Evolutionary conservation across 2,329 filamentous ascomycete genomes (phyloP).

Genomic region (Diaporthe sp.): DNA sequence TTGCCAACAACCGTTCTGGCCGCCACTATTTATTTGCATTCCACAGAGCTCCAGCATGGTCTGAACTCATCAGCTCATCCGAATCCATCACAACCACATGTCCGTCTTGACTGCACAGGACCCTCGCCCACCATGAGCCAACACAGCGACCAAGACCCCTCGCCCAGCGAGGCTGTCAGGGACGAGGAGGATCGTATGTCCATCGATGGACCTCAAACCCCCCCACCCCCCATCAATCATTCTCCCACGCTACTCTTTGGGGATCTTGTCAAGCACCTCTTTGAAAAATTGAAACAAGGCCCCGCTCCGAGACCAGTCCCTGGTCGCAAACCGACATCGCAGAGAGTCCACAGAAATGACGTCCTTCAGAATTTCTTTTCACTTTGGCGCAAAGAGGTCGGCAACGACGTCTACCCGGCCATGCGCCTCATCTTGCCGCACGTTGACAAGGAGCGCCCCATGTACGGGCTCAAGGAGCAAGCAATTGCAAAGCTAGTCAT

Average conservation of each 20-base stretch:
- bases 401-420: slow-evolving; percentile 92
- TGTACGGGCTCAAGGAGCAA: slow-evolving; percentile 96
- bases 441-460: slow-evolving; percentile 90
- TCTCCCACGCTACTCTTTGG: slow-evolving; percentile 86
- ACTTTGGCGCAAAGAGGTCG: slow-evolving; percentile 89
- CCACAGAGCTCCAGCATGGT: not conserved
- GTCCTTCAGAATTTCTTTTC: slow-evolving; percentile 90
- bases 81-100: not conserved
- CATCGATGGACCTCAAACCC: slow-evolving; percentile 52
- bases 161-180: slow-evolving; percentile 56
- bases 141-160: slow-evolving; percentile 42
- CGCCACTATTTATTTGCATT: not conserved
- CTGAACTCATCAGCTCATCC: not conserved
- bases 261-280: slow-evolving; percentile 81
- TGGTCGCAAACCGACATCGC: slow-evolving; percentile 73
- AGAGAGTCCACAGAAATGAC: slow-evolving; percentile 82
- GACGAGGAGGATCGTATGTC: slow-evolving; percentile 69
- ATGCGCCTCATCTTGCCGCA: slow-evolving; percentile 92
- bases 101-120: not conserved
- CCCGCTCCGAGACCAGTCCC: slow-evolving; percentile 72
- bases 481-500: slow-evolving; percentile 91
- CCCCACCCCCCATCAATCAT: slow-evolving; percentile 80
- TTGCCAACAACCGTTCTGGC: not conserved
- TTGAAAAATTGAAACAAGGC: slow-evolving; percentile 85
- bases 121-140: slow-evolving; percentile 51